These are phyloP conservation scores for Plasmodiophora brassicae DNA, from an alignment of 208 protist species.

Conservation along the genomic window DNA sequence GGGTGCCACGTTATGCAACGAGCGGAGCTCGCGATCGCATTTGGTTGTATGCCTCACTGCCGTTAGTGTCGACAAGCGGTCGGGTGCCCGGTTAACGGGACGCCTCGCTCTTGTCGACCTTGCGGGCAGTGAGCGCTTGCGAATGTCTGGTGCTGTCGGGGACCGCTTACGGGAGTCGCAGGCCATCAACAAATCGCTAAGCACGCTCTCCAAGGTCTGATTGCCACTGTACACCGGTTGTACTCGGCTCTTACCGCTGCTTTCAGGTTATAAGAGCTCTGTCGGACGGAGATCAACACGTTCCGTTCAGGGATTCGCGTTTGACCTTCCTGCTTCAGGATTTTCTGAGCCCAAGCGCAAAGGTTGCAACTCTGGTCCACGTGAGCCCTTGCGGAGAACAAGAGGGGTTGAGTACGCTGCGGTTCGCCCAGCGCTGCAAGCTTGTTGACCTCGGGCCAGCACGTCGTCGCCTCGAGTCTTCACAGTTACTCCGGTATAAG, in stretches of 20 bases:
- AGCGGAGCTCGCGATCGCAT: constrained; percentile 3
- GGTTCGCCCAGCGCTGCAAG: not conserved
- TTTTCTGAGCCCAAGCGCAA: not conserved
- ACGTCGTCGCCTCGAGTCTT: not conserved
- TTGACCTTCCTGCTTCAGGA: constrained; percentile 17
- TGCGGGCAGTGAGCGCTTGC: constrained; percentile 76
- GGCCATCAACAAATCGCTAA: constrained; percentile 70
- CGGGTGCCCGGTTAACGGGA: constrained; percentile 47
- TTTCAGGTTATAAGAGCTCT: no score
- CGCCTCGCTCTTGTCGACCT: constrained; percentile 86
- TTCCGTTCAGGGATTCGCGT: constrained; percentile 6
- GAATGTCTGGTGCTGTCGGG: constrained; percentile 66
- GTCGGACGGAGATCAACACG: not conserved
- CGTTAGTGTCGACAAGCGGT: not conserved
- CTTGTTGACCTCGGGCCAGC: not conserved
- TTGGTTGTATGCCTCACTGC: not conserved
- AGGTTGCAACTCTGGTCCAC: not conserved
- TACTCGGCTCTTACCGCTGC: no score
- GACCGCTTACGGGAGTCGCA: constrained; percentile 63
- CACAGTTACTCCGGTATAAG: not conserved
- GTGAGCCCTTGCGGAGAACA: not conserved
- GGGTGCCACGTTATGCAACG: not conserved
- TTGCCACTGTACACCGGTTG: no score
- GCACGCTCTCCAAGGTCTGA: constrained; percentile 68
- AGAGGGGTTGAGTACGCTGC: not conserved